phyloP scores from a whole-genome alignment of 2,329 filamentous ascomycete species.

The Aureobasidium melanogenum region DNA sequence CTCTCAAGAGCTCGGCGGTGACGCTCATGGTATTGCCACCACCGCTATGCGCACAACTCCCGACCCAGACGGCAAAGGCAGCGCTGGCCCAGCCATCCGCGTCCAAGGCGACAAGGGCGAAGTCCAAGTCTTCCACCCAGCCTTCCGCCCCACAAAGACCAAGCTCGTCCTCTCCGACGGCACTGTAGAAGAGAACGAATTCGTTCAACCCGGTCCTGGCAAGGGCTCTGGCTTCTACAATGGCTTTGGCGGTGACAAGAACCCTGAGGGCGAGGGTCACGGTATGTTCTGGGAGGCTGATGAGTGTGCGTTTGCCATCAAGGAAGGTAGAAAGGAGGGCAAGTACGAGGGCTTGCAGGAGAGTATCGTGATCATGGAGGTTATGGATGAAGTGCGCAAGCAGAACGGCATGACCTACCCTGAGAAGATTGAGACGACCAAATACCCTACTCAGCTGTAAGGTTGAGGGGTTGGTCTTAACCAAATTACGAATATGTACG shows the following conservation, averaged over 20 bases:
- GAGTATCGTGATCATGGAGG: constrained; percentile 71
- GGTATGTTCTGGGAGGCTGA: constrained; percentile 90
- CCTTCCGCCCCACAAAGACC: constrained; percentile 54
- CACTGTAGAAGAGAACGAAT: constrained; percentile 40
- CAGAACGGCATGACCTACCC: constrained; percentile 56
- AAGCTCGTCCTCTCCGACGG: constrained; percentile 32
- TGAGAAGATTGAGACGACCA: constrained; percentile 54
- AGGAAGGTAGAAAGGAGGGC: constrained; percentile 71
- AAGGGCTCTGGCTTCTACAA: constrained; percentile 39
- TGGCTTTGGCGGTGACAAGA: constrained; percentile 33
- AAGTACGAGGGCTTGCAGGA: constrained; percentile 61
- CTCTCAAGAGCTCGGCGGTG: constrained; percentile 35
- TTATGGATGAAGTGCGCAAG: constrained; percentile 58
- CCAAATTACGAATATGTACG: not conserved
- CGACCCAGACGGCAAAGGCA: constrained; percentile 52
- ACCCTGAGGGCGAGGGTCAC: constrained; percentile 54
- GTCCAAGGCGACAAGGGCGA: constrained; percentile 76
- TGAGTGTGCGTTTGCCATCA: constrained; percentile 64
- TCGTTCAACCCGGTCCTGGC: constrained; percentile 38
- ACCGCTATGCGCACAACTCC: constrained; percentile 55
- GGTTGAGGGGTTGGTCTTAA: not conserved
- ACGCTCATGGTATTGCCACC: constrained; percentile 56
- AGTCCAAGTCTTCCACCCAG: constrained; percentile 67
- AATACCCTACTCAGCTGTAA: constrained; percentile 40
- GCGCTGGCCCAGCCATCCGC: constrained; percentile 58